Evolutionary conservation across 345 rosid genomes (phyloP), one percentile per base, ranked within the genome.

Genomic region (Eutrema heterophyllum): DNA sequence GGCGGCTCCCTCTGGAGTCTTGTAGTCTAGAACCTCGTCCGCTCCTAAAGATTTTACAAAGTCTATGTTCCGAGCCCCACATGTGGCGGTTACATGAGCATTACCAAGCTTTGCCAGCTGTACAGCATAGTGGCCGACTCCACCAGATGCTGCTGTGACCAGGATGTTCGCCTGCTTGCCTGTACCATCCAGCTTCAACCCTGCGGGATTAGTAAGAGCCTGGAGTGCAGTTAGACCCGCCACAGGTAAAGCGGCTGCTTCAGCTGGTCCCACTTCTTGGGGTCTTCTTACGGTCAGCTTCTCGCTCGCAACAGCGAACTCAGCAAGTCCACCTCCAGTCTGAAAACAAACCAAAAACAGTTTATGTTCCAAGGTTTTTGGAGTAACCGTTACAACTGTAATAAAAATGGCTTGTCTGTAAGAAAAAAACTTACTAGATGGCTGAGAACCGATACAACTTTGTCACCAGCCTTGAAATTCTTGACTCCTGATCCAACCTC

Each of bases 21-120:
- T 91, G 75, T 91, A 86, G 80, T 91, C 94, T 2, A 91, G 82
- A 79, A 88, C 87, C 79, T 88, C 97, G 48, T 88, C 90, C 0
- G 94, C 97, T 3, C 92, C 97, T 11, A 88, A 77, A 62, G 89
- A 86, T 79, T 79, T 88, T 38, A 87, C 85, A 0, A 91, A 63
- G 46, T 86, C 89, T 5, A 91, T 9, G 83, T 91, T 88, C 21
- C 90, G 81, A 0, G 84, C 86, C 6, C 97, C 94, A 67, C 97
- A 91, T 10, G 97, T 86, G 36, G 94, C 94, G 2, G 97, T 88
- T 74, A 88, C 94, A 27, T 91, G 88, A 0, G 92, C 73, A 44
- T 87, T 88, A 33, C 81, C 94, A 18, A 88, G 83, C 74, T 91
- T 91, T 0, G 92, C 91, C 5, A 91, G 67, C 59, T 91, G 97